Evolutionary conservation across 148 eudicot species (phyloP).

Genomic region (Silene uniflora): DNA sequence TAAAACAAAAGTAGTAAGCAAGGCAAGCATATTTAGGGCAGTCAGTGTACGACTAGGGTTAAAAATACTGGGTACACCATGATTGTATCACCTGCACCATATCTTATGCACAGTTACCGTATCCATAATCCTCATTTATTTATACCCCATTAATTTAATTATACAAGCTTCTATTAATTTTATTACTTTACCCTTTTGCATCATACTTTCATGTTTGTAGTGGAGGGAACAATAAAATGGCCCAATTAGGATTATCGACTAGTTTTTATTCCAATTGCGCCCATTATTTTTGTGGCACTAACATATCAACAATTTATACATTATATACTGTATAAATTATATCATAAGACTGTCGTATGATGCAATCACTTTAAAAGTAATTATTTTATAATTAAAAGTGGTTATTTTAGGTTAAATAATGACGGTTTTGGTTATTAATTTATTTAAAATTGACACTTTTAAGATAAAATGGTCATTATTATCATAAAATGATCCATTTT

Average conservation of each 20-base stretch:
- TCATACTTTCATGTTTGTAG: conserved; percentile 56
- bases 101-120: conserved; percentile 57
- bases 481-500: too few species aligned
- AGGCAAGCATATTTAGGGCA: conserved; percentile 27
- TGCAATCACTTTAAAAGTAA: too few species aligned
- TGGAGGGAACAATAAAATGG: conserved; percentile 52
- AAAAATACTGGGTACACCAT: conserved; percentile 27
- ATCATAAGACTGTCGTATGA: too few species aligned
- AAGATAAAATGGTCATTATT: too few species aligned
- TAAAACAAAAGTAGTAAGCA: conserved; percentile 12
- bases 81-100: conserved; percentile 54
- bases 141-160: conserved; percentile 1
- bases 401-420: too few species aligned
- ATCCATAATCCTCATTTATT: conserved; percentile 41
- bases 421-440: too few species aligned
- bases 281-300: conserved; percentile 22
- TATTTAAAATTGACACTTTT: too few species aligned
- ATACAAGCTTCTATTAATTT: neutral
- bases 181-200: neutral
- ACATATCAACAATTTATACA: neutral
- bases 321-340: too few species aligned
- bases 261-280: neutral
- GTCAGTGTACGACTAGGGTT: conserved; percentile 22
- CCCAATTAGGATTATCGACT: conserved; percentile 25
- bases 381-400: too few species aligned